Evolutionary conservation across 768 basidiomycete species (phyloP).

Genomic region (Cyclocybe cylindracea): DNA sequence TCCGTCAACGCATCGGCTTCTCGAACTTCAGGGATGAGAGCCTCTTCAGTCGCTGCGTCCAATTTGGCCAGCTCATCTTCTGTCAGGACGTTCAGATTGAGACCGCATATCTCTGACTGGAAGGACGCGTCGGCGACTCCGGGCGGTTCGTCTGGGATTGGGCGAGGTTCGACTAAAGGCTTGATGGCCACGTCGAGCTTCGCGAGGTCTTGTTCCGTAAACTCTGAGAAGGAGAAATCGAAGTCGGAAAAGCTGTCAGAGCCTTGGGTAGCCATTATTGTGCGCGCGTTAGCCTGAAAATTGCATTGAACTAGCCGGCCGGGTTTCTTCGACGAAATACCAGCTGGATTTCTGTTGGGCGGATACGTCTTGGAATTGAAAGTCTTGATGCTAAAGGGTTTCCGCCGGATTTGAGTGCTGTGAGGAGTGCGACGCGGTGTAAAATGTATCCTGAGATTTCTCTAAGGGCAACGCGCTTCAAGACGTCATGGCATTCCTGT

Average conservation of each 20-base stretch:
- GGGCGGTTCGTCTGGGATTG: background rate
- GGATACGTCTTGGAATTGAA: no score
- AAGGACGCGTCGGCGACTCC: slow-evolving; percentile 7
- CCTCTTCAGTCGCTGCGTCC: slow-evolving; percentile 5
- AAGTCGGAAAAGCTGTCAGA: slow-evolving; percentile 41
- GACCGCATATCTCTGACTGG: slow-evolving; percentile 11
- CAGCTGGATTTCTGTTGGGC: no score
- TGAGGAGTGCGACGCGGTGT: no score
- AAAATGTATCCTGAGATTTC: no score
- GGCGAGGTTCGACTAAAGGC: background rate
- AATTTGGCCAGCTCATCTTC: slow-evolving; percentile 18
- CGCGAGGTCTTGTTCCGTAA: slow-evolving; percentile 58
- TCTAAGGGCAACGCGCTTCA: no score
- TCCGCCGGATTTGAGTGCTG: no score
- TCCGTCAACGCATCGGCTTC: slow-evolving; percentile 5
- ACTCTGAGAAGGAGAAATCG: slow-evolving; percentile 45
- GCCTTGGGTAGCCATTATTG: background rate
- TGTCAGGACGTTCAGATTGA: slow-evolving; percentile 16
- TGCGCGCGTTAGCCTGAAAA: no score
- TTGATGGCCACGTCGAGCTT: slow-evolving; percentile 44
- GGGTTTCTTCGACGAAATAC: no score
- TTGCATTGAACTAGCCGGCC: no score
- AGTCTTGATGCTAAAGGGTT: no score
- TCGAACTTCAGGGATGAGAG: background rate
- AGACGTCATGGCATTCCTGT: no score